Evolutionary conservation across 2,329 filamentous ascomycete species (phyloP), one percentile per base, ranked within the genome.

Genomic region (Verticillium nubilum): DNA sequence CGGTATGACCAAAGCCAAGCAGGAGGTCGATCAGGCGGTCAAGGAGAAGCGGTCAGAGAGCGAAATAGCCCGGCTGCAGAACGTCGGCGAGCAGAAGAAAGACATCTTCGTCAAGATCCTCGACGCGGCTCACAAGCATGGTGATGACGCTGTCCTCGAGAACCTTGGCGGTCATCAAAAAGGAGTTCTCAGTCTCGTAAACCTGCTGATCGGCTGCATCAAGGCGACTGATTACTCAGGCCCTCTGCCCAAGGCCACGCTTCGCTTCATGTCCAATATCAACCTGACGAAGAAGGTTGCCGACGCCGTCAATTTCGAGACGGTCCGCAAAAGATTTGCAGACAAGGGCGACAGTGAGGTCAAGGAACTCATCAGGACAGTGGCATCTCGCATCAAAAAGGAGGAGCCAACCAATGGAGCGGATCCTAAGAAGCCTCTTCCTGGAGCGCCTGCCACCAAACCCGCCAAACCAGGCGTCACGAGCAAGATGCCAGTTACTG

Each of bases 341-440:
- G 87, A 84, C 67, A 86, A 85, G 66, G 87, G 85, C 27, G 86
- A 90, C 66, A 79, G 82, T 0, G 83, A 87, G 57, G 83, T 85
- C 54, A 87, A 87, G 66, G 80, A 79, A 4, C 74, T 87, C 54
- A 83, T 88, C 4, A 79, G 81, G 35, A 80, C 81, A 61, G 86
- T 89, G 54, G 72, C 81, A n/a, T 65, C 68, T 29, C 76, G 77
- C n/a, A 70, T 78, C 56, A 77, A 70, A 59, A 80, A 79, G 59
- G 73, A 60, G 7, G 66, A 65, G 28, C 59, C 60, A 42, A 70
- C 68, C 61, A 67, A 65, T 52, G 70, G 62, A 12, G n/a, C 37
- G 57, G 66, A 61, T 52, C 54, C 56, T 63, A 66, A 60, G 60
- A 66, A 64, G 69, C 65, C 55, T 25, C 55, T 60, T 59, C 65